Evolutionary conservation across 2,329 filamentous ascomycete species (phyloP).

Genomic region (Fusarium praegraminearum): DNA sequence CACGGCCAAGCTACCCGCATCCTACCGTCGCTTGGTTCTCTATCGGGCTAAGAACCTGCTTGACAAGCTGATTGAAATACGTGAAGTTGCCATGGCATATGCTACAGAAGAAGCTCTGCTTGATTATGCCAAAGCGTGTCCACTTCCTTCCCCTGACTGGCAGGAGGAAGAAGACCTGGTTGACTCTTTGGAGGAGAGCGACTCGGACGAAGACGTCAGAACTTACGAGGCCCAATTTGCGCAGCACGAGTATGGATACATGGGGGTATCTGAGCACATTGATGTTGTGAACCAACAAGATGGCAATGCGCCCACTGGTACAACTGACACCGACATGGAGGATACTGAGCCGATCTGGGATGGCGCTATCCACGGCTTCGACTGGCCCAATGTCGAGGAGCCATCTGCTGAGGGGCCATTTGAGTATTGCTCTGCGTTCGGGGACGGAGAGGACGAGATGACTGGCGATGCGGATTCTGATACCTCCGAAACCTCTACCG

Average conservation of each 20-base stretch:
- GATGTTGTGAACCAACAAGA: neutral
- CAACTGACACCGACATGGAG: neutral
- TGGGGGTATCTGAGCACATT: neutral
- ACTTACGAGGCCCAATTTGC: neutral
- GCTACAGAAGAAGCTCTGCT: neutral
- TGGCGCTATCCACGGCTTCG: neutral
- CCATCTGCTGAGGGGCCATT: neutral
- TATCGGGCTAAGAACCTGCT: neutral
- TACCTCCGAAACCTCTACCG: neutral
- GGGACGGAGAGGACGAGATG: neutral
- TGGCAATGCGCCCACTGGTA: neutral
- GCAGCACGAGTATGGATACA: neutral
- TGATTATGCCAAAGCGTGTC: neutral
- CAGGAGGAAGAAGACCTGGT: neutral
- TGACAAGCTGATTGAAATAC: neutral
- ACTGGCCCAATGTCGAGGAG: neutral
- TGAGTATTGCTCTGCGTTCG: neutral
- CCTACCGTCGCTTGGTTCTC: neutral
- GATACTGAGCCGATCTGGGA: neutral
- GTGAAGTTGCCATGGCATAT: neutral
- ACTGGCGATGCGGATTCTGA: neutral
- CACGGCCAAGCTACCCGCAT: constrained; percentile 11
- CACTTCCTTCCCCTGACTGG: neutral
- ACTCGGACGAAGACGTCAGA: neutral
- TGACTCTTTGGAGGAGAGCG: neutral